These are phyloP conservation scores for Biscogniauxia sp. DNA, from an alignment of 2,329 filamentous ascomycete species.

Conservation along the genomic window DNA sequence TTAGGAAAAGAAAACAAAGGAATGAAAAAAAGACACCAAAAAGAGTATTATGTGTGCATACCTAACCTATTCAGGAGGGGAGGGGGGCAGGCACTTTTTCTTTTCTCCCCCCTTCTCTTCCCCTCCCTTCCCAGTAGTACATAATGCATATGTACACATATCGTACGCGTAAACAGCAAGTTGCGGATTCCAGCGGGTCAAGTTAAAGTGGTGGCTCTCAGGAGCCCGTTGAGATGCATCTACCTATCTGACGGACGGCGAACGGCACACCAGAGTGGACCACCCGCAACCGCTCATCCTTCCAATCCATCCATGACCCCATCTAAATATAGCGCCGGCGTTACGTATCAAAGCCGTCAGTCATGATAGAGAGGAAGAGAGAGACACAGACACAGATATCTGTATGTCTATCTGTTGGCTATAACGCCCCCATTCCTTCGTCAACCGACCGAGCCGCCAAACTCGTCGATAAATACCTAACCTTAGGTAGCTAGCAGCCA, in stretches of 20 bases:
- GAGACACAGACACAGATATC: too few relatives aligned
- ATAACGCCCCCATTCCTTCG: too few relatives aligned
- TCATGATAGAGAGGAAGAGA: background rate
- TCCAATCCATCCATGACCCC: background rate
- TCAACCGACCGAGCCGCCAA: too few relatives aligned
- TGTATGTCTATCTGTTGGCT: too few relatives aligned
- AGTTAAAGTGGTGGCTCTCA: background rate
- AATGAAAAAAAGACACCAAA: too few relatives aligned
- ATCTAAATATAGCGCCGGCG: background rate
- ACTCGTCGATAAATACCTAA: too few relatives aligned
- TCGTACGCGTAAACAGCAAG: background rate
- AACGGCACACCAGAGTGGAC: too few relatives aligned
- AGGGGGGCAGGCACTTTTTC: background rate
- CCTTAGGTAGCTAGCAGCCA: too few relatives aligned
- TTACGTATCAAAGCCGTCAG: background rate
- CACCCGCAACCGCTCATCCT: too few relatives aligned
- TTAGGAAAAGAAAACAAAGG: background rate
- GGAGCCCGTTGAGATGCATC: background rate
- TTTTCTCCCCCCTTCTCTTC: too few relatives aligned
- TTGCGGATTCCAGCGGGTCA: background rate
- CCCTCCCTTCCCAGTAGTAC: background rate
- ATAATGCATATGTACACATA: background rate
- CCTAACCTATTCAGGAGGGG: background rate
- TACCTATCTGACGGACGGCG: too few relatives aligned
- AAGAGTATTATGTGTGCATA: background rate